Percentiles rank a stretch among this genome's conserved stretches.
Evolutionary conservation across 1,284 basidiomycete genomes (phyloP).

Genomic region (Golubevia pallescens): DNA sequence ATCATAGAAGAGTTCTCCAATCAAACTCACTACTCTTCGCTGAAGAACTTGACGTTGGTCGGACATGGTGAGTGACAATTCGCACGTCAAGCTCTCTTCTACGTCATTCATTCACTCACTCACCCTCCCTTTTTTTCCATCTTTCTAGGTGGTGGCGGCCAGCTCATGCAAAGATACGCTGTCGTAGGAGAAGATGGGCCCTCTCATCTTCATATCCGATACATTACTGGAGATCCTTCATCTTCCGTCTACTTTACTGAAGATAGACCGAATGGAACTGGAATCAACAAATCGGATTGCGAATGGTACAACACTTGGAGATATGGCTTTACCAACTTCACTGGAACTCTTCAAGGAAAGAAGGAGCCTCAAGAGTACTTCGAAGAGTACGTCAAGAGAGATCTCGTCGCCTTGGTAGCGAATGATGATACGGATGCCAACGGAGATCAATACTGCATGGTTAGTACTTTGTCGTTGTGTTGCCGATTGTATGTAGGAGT

Average conservation of each 20-base stretch:
- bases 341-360: slow-evolving; percentile 29
- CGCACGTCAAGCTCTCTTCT: too few species aligned
- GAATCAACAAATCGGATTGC: slow-evolving; percentile 20
- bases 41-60: slow-evolving; percentile 52
- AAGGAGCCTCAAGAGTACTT: slow-evolving; percentile 44
- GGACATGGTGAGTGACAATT: slow-evolving; percentile 60
- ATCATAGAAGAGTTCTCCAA: slow-evolving; percentile 40
- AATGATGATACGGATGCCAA: slow-evolving; percentile 28
- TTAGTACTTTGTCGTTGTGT: too few species aligned
- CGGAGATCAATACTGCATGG: slow-evolving; percentile 61
- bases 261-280: slow-evolving; percentile 30
- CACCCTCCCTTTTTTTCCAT: too few species aligned
- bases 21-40: slow-evolving; percentile 25
- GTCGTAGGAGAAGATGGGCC: slow-evolving; percentile 38
- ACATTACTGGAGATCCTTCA: slow-evolving; percentile 52
- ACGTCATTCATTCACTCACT: too few species aligned
- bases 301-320: slow-evolving; percentile 53
- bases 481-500: too few species aligned
- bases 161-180: slow-evolving; percentile 52
- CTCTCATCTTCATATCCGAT: slow-evolving; percentile 28
- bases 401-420: slow-evolving; percentile 54
- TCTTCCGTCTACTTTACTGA: slow-evolving; percentile 46
- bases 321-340: slow-evolving; percentile 54
- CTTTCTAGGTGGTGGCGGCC: slow-evolving; percentile 38
- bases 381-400: slow-evolving; percentile 34